Evolutionary conservation across 2,329 filamentous ascomycete species (phyloP).

Genomic region (Setomelanomma holmii): DNA sequence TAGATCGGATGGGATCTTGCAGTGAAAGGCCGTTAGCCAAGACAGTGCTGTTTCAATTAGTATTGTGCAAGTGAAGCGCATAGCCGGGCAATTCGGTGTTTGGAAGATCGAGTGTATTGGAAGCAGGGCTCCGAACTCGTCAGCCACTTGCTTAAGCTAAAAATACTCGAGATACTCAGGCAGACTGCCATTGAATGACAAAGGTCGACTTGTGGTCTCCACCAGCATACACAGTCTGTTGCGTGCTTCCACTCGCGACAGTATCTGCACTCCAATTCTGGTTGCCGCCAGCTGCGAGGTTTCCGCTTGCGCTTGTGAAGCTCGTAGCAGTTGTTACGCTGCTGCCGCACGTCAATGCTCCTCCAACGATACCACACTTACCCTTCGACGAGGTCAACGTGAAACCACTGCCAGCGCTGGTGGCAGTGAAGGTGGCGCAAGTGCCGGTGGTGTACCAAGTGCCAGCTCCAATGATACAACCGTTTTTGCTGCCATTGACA

Average conservation of each 20-base stretch:
- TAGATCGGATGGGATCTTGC: too few species aligned
- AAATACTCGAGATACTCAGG: constrained; percentile 7
- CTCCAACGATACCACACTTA: constrained; percentile 62
- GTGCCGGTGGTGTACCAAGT: constrained; percentile 73
- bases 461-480: constrained; percentile 72
- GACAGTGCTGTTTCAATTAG: too few species aligned
- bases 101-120: neutral
- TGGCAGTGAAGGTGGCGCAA: constrained; percentile 70
- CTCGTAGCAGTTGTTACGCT: constrained; percentile 52
- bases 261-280: constrained; percentile 54
- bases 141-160: neutral
- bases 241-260: constrained; percentile 51
- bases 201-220: constrained; percentile 41
- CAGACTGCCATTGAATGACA: constrained; percentile 49
- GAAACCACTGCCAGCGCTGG: constrained; percentile 42
- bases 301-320: constrained; percentile 48
- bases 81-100: neutral
- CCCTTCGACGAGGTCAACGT: constrained; percentile 44
- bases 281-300: constrained; percentile 49
- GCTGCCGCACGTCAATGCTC: constrained; percentile 63
- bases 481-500: constrained; percentile 57
- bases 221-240: constrained; percentile 54
- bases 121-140: neutral
- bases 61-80: neutral
- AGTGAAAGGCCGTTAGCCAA: too few species aligned